Conservation (phyloP, 31 red algal genomes). For the Porphyra umbilicalis region DNA sequence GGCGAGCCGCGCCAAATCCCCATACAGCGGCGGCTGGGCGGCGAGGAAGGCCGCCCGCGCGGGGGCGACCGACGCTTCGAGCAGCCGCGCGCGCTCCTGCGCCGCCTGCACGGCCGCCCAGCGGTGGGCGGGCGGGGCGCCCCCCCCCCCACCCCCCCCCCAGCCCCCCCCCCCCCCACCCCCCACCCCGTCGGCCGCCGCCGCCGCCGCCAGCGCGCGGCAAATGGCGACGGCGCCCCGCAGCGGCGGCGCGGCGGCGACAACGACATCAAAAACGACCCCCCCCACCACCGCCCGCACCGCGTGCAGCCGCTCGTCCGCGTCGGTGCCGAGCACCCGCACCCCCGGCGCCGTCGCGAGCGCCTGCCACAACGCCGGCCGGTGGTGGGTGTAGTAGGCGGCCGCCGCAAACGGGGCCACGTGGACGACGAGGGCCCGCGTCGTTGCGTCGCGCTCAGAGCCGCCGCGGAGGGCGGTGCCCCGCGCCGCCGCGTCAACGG, state of each 20-base stretch:
- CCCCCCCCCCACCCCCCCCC: not conserved
- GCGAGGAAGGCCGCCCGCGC: not conserved
- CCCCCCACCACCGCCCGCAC: not conserved
- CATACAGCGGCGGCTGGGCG: not conserved
- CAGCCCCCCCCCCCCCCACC: not conserved
- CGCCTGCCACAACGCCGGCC: not conserved
- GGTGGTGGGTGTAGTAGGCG: not conserved
- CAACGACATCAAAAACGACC: not conserved
- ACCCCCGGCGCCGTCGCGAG: not conserved
- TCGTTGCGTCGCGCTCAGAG: not conserved
- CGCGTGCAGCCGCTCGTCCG: not conserved
- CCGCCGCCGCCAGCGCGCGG: not conserved
- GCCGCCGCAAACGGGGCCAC: not conserved
- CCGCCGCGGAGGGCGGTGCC: not conserved
- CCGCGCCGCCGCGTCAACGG: not conserved
- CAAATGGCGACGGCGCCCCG: not conserved
- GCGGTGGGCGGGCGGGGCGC: not conserved
- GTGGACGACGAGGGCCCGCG: not conserved
- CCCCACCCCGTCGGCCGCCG: not conserved
- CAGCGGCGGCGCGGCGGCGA: not conserved
- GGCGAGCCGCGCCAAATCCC: not conserved
- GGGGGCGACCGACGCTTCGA: not conserved
- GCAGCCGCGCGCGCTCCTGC: not conserved
- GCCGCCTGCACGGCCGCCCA: not conserved
- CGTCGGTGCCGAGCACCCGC: not conserved